Evolutionary conservation across 257 asterid genomes (phyloP), one percentile per base, ranked within the genome.

Genomic region (Lavandula angustifolia): DNA sequence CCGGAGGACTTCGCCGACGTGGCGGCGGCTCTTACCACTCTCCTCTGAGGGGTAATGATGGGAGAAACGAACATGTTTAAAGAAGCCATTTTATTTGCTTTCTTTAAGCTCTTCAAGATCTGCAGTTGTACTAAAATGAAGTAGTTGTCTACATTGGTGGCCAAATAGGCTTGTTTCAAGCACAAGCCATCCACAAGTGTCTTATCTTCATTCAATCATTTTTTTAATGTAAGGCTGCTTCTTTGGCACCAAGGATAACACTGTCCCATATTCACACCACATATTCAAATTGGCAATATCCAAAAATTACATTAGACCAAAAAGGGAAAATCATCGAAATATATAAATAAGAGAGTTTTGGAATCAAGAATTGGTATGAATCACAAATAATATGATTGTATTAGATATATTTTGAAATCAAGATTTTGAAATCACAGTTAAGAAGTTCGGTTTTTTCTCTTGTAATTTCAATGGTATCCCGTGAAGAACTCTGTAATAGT

Each of bases 141-240:
- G 27, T 22, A 22, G 2, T n/a, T n/a, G n/a, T n/a, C n/a, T 35
- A 35, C 43, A 61, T 53, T 8, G 46, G 13, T 17, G 3, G 11
- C 13, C 5, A 12, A 54, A 66, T 62, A n/a, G 74, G 54, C 77
- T 76, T 69, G 88, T 79, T 80, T 79, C 73, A 13, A 72, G 70
- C 96, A 81, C 85, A 64, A 79, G 85, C 74, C 70, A 87, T 67
- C 92, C 95, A 84, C 95, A 80, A 79, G 85, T 80, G 74, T 70
- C 84, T 91, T 88, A 91, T 91, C 98, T 67, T 74, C 77, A 60
- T 68, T 73, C 33, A 8, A 50, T 52, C n/a, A 46, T 57, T 61
- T 42, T 27, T 35, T 11, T 65, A 59, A 54, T 73, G 68, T 71
- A 66, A 53, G 89, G 91, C 60, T 84, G 44, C 69, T 14, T 64